Percentiles rank a stretch among this genome's conserved stretches.
Conservation (phyloP, 306 rosid species). For the Acacia melanoxylon region DNA sequence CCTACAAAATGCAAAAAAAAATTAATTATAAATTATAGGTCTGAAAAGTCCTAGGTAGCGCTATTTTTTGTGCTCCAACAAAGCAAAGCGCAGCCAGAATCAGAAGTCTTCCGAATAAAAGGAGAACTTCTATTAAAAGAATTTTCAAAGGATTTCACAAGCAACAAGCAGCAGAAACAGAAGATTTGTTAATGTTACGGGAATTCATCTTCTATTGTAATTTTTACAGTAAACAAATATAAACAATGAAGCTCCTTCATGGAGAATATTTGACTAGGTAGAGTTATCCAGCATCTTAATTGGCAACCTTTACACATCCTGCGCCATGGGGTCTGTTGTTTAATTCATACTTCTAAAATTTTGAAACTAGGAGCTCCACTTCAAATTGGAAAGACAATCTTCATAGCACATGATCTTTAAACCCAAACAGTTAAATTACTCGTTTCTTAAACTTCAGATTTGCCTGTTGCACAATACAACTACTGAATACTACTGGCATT, state of each 20-base stretch:
- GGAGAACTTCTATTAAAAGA: neutral
- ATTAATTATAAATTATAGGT: neutral
- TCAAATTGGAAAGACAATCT: neutral
- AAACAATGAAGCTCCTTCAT: neutral
- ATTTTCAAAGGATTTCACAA: neutral
- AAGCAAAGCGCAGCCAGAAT: conserved; percentile 1
- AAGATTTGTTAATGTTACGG: neutral
- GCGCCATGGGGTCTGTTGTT: neutral
- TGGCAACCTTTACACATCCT: neutral
- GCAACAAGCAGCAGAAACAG: neutral
- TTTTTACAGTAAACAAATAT: neutral
- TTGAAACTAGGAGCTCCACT: neutral
- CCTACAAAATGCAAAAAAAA: conserved; percentile 47
- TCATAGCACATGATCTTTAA: neutral
- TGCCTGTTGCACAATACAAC: conserved; percentile 20
- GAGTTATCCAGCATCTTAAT: neutral
- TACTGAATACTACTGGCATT: conserved; percentile 13
- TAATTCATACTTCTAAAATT: neutral
- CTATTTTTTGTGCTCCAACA: neutral
- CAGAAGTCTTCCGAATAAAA: neutral
- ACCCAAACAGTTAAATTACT: conserved; percentile 21
- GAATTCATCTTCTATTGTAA: neutral
- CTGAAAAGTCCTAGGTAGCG: neutral
- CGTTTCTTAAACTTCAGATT: neutral
- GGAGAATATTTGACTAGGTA: neutral